A percentile compares a stretch with the other conserved stretches of the same genome.
Evolutionary conservation across 768 basidiomycete genomes (phyloP).

Genomic region (Agrocybe praecox): DNA sequence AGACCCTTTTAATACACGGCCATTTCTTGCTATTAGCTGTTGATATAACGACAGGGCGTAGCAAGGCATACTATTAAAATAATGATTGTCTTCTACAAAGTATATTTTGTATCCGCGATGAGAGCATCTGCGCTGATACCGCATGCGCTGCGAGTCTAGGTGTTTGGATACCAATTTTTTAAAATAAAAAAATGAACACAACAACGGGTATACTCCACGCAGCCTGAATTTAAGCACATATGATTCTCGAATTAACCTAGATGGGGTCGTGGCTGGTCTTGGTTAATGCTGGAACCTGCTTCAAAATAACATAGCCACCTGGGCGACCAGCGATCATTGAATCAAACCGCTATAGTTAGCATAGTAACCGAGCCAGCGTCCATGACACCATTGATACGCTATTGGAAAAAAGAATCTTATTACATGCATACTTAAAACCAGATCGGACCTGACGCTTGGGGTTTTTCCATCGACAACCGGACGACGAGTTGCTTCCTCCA

Average conservation of each 20-base stretch:
- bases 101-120: too few relatives aligned
- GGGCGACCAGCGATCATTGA: not conserved
- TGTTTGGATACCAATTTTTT: too few relatives aligned
- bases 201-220: too few relatives aligned
- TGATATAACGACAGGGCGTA: not conserved
- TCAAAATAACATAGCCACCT: not conserved
- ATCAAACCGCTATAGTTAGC: constrained; percentile 11
- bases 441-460: constrained; percentile 4
- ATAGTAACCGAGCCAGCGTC: constrained; percentile 12
- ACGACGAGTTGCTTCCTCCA: not conserved
- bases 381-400: constrained; percentile 5
- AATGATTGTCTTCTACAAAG: not conserved
- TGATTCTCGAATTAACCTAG: not conserved
- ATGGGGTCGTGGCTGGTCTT: not conserved
- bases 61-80: not conserved
- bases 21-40: not conserved
- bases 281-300: not conserved
- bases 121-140: too few relatives aligned
- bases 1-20: not conserved
- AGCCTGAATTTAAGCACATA: not conserved
- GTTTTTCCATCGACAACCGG: constrained; percentile 2
- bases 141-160: too few relatives aligned
- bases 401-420: constrained; percentile 1
- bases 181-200: too few relatives aligned
- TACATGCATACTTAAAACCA: constrained; percentile 7